These are phyloP conservation scores for Pyrenophora tritici-repentis DNA, from an alignment of 2,329 filamentous ascomycete species.

Conservation along the genomic window DNA sequence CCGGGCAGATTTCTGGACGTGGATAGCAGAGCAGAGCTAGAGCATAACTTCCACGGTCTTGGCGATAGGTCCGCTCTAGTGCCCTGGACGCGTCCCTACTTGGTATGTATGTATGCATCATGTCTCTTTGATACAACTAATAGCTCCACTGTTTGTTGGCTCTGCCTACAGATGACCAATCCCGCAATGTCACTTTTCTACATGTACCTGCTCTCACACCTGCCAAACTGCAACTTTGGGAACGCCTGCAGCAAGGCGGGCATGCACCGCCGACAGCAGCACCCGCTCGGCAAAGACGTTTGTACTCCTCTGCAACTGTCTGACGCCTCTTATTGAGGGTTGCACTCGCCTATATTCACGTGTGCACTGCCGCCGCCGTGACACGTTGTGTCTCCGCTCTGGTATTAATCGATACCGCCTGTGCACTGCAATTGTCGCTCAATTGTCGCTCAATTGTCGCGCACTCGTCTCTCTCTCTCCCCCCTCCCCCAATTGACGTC, in stretches of 20 bases:
- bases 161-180: not conserved
- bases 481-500: not conserved
- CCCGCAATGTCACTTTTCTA: not conserved
- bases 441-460: too few species aligned
- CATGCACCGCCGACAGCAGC: slow-evolving; percentile 21
- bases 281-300: slow-evolving; percentile 28
- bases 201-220: slow-evolving; percentile 1
- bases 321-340: slow-evolving; percentile 26
- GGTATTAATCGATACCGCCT: slow-evolving; percentile 23
- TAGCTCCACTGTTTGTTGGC: too few species aligned
- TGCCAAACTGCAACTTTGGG: not conserved
- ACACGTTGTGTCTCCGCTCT: slow-evolving; percentile 20
- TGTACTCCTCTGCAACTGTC: slow-evolving; percentile 42
- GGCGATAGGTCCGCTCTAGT: slow-evolving; percentile 16
- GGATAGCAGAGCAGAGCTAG: slow-evolving; percentile 37
- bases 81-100: slow-evolving; percentile 6
- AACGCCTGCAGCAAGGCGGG: slow-evolving; percentile 20
- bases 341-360: slow-evolving; percentile 41
- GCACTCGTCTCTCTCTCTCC: too few species aligned
- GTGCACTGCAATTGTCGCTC: slow-evolving; percentile 8
- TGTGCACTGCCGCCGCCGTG: slow-evolving; percentile 34
- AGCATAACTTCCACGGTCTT: slow-evolving; percentile 20
- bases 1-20: slow-evolving; percentile 40
- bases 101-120: too few species aligned
- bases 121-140: too few species aligned